These are phyloP conservation scores for Curvularia spicifera DNA, from an alignment of 2,329 filamentous ascomycete genomes.

Conservation along the genomic window DNA sequence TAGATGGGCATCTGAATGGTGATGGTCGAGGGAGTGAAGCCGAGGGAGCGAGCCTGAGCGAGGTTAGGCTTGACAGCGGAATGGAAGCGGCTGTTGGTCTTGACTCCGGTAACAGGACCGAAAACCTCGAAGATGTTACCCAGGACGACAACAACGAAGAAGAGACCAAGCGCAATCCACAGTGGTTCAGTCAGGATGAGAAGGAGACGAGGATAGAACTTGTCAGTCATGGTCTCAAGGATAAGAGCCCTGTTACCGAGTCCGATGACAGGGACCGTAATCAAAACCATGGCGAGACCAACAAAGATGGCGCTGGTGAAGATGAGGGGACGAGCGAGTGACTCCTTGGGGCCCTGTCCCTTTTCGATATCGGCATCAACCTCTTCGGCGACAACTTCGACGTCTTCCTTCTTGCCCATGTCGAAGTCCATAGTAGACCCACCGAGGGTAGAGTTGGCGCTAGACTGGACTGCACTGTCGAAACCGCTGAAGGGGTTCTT, in stretches of 20 bases:
- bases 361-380: constrained; percentile 39
- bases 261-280: constrained; percentile 62
- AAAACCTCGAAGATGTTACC: constrained; percentile 62
- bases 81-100: constrained; percentile 79
- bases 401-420: constrained; percentile 16
- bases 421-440: constrained; percentile 27
- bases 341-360: constrained; percentile 46
- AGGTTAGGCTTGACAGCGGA: constrained; percentile 61
- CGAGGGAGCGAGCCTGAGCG: constrained; percentile 60
- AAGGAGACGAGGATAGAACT: constrained; percentile 60
- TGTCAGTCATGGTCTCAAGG: constrained; percentile 60
- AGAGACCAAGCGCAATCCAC: constrained; percentile 62
- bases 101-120: constrained; percentile 75
- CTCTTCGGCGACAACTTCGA: constrained; percentile 24
- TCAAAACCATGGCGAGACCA: constrained; percentile 58
- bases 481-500: constrained; percentile 54
- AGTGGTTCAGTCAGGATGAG: constrained; percentile 55
- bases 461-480: constrained; percentile 41
- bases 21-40: constrained; percentile 67
- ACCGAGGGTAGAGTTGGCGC: constrained; percentile 36
- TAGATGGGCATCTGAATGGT: constrained; percentile 83
- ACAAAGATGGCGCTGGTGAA: constrained; percentile 63
- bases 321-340: constrained; percentile 54
- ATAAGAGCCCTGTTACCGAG: constrained; percentile 62
- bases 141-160: constrained; percentile 24